Evolutionary conservation across 2,329 filamentous ascomycete genomes (phyloP).

Genomic region (Microcyclospora pomicola): DNA sequence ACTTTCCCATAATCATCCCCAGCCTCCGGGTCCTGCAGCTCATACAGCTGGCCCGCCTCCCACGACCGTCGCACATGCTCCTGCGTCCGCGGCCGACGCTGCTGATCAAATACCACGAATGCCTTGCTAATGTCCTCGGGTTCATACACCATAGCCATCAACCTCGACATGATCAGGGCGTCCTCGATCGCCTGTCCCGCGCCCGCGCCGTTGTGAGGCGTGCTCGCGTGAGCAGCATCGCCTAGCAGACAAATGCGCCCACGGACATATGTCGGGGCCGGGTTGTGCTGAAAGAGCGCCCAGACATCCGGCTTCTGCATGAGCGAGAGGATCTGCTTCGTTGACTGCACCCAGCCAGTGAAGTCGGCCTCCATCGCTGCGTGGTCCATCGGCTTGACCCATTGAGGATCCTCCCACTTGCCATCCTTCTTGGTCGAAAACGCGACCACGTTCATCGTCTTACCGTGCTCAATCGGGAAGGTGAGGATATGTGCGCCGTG

Average conservation of each 20-base stretch:
- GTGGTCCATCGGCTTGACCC: constrained; percentile 28
- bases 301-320: constrained; percentile 37
- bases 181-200: constrained; percentile 46
- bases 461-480: constrained; percentile 45
- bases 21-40: constrained; percentile 22
- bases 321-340: constrained; percentile 26
- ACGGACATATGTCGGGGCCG: constrained; percentile 27
- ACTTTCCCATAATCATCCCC: constrained; percentile 24
- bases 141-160: constrained; percentile 20
- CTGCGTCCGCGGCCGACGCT: constrained; percentile 27
- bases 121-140: constrained; percentile 18
- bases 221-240: constrained; percentile 43
- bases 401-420: constrained; percentile 27
- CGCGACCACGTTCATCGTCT: constrained; percentile 43
- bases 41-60: constrained; percentile 27
- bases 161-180: constrained; percentile 29
- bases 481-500: constrained; percentile 38
- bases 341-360: constrained; percentile 27
- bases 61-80: constrained; percentile 27
- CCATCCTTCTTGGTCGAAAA: constrained; percentile 27
- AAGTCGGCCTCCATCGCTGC: constrained; percentile 31
- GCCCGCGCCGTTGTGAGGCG: constrained; percentile 42
- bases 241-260: constrained; percentile 34
- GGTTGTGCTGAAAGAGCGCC: constrained; percentile 36
- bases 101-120: constrained; percentile 26